Conservation (phyloP, 148 eudicot genomes). For the Fagopyrum homotropicum region DNA sequence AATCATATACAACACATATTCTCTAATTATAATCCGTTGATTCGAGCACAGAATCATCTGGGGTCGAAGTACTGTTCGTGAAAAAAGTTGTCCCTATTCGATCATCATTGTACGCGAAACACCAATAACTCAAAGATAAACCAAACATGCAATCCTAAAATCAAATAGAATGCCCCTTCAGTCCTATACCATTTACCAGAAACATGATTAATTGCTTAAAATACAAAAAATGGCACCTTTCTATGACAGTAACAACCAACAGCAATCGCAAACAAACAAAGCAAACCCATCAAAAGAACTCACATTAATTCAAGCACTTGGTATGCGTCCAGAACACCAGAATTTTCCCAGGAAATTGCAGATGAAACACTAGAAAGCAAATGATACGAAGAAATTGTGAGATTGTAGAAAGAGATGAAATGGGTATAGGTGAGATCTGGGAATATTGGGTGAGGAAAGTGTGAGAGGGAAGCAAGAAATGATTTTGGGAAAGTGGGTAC, state of each 20-base stretch:
- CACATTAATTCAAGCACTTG: background rate
- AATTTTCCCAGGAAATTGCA: background rate
- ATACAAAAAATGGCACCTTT: background rate
- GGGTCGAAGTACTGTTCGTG: too few species aligned
- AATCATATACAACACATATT: background rate
- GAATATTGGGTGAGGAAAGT: background rate
- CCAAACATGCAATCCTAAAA: background rate
- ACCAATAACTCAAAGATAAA: too few species aligned
- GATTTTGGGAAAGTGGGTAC: background rate
- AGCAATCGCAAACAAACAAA: background rate
- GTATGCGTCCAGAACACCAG: background rate
- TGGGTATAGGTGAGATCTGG: slow-evolving; percentile 10
- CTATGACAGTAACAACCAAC: background rate
- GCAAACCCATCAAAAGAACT: background rate
- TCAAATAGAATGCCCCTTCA: background rate
- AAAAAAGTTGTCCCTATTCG: too few species aligned
- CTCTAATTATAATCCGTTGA: background rate
- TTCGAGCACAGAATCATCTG: too few species aligned
- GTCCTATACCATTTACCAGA: background rate
- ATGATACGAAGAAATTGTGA: background rate
- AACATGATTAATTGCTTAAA: background rate
- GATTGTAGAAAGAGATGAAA: background rate
- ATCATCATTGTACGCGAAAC: too few species aligned
- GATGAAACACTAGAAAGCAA: background rate
- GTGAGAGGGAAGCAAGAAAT: slow-evolving; percentile 7